Base-by-base conservation (phyloP, 495 filamentous ascomycete genomes). In the Neurospora sp. region DNA sequence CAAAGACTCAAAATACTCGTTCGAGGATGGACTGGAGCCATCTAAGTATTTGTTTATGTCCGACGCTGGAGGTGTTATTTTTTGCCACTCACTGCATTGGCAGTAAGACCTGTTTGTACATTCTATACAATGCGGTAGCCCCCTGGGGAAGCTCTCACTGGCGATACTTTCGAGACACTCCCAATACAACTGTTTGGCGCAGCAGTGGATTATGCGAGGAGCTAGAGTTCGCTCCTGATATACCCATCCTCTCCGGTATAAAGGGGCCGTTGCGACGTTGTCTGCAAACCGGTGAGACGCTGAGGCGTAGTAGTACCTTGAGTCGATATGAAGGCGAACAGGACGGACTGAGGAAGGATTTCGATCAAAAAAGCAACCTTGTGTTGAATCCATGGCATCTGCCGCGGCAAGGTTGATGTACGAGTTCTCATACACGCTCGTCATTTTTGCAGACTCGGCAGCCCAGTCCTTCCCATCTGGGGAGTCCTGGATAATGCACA, bases 401-500 rank as follows among this genome's bases (percentile, higher is more conserved):
- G 69, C 39, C 0, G 71, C 70, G 5, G 70, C 70, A 4, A 84
- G 76, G 20, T 77, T 81, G 44, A 78, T 73, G 68, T 77, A 72
- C 0, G 77, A 73, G 53, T 74, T 68, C 8, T 72, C 73, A 69
- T 82, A 85, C 35, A 83, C 77, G 4, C 72, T 59, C 31, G 74
- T 73, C 83, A 86, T 85, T 6, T n/a, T 69, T 22, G 53, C 44
- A 2, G 82, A 72, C 69, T 86, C 84, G 9, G 18, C 22, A 2
- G 74, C 12, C 77, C 79, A 86, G 73, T 85, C 83, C 3, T 10
- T 61, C 11, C 31, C 46, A 9, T 61, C 16, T 0, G 35, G 68
- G 5, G 46, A n/a, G 27, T 75, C 73, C 27, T 79, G 75, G 22
- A 78, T 27, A 46, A 79, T 80, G 73, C n/a, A n/a, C n/a, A 77